Evolutionary conservation across 176 grass and related monocot genomes (phyloP).

Genomic region (Rhynchospora breviuscula): DNA sequence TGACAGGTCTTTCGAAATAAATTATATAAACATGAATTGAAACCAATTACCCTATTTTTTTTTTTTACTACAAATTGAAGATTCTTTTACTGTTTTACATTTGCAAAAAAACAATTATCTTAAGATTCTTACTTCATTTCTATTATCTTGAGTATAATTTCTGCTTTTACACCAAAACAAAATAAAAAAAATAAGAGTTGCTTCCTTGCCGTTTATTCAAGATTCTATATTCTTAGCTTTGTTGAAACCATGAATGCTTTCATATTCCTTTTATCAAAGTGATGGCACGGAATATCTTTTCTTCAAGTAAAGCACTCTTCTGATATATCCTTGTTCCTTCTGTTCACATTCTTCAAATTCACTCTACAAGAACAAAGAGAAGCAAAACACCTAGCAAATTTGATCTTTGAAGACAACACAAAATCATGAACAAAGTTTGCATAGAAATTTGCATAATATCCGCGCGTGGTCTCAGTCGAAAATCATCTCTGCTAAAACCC

Average conservation of each 20-base stretch:
- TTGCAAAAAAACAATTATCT: neutral
- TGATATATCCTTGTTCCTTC: neutral
- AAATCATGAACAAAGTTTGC: conserved; percentile 39
- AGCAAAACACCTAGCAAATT: neutral
- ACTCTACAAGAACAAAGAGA: neutral
- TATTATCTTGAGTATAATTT: neutral
- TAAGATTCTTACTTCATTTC: neutral
- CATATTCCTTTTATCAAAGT: conserved; percentile 23
- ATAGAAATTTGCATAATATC: conserved; percentile 73
- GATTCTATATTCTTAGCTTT: conserved; percentile 19
- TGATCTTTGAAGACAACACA: neutral
- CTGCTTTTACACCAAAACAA: neutral
- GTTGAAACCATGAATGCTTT: conserved; percentile 16
- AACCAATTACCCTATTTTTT: neutral
- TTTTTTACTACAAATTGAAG: neutral
- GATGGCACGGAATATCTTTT: conserved; percentile 24
- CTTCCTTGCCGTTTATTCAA: neutral
- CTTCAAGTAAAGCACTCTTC: neutral
- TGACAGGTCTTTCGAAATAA: neutral
- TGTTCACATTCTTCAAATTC: neutral
- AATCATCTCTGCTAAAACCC: conserved; percentile 41
- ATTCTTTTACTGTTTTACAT: neutral
- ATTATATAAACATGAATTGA: neutral
- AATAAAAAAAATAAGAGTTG: neutral
- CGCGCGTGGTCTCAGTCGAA: conserved; percentile 41